These are phyloP conservation scores for Basipetospora chlamydospora DNA, from an alignment of 2,329 filamentous ascomycete genomes.

Conservation along the genomic window DNA sequence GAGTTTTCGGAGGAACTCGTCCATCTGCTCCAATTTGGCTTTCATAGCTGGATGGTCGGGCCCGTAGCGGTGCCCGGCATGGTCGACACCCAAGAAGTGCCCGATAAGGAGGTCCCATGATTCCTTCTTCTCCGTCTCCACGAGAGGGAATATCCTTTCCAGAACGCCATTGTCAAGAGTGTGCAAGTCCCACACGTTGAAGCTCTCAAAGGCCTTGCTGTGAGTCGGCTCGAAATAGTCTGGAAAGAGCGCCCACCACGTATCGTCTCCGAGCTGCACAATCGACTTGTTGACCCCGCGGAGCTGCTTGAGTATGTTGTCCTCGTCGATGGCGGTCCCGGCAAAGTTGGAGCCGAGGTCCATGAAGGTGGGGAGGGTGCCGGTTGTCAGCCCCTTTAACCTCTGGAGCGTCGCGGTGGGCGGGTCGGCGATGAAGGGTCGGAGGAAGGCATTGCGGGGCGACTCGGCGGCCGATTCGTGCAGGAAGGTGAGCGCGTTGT, in stretches of 20 bases:
- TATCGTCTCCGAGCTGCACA: constrained; percentile 94
- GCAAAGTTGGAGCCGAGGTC: constrained; percentile 93
- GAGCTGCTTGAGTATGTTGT: constrained; percentile 58
- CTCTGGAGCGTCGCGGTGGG: constrained; percentile 87
- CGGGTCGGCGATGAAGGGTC: constrained; percentile 93
- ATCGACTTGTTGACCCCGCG: constrained; percentile 54
- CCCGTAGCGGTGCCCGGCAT: constrained; percentile 91
- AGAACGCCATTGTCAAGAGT: constrained; percentile 93
- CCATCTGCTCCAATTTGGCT: constrained; percentile 83
- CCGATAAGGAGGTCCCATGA: constrained; percentile 93
- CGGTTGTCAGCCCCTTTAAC: constrained; percentile 86
- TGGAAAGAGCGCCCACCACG: constrained; percentile 87
- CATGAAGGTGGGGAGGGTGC: constrained; percentile 86
- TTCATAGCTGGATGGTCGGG: constrained; percentile 87
- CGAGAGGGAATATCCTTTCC: constrained; percentile 74
- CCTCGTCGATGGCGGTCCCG: constrained; percentile 88
- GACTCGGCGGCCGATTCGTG: constrained; percentile 64
- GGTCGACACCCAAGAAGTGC: constrained; percentile 89
- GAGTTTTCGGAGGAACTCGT: constrained; percentile 59
- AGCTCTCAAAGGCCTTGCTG: constrained; percentile 83
- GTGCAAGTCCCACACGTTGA: constrained; percentile 96
- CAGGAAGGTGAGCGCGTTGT: constrained; percentile 76
- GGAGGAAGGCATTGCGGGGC: constrained; percentile 73
- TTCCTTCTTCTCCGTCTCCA: constrained; percentile 47
- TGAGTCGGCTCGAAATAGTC: constrained; percentile 82